These are phyloP conservation scores for Saussurea involucrata DNA, from an alignment of 129 eudicot genomes.

Conservation along the genomic window DNA sequence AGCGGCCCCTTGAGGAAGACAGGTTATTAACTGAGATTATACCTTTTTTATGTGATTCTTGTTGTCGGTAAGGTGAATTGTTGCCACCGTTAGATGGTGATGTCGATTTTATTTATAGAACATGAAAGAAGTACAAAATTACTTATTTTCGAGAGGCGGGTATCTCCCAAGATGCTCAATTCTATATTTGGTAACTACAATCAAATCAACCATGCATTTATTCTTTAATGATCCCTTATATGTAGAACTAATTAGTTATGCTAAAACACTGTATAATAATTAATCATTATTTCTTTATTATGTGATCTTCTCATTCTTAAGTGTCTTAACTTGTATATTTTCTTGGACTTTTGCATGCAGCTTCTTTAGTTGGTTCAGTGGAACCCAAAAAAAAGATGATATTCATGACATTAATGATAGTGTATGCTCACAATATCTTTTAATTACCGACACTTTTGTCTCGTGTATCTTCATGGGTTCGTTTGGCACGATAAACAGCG, in stretches of 20 bases:
- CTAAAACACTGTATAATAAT: not conserved
- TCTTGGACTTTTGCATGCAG: constrained; percentile 36
- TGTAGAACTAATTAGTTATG: not conserved
- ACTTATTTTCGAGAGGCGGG: not conserved
- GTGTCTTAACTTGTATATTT: constrained; percentile 7
- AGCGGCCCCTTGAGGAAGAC: constrained; percentile 76
- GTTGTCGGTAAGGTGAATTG: not conserved
- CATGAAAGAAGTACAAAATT: not conserved
- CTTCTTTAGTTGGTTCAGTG: constrained; percentile 89
- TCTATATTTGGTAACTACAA: not conserved
- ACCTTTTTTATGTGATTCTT: not conserved
- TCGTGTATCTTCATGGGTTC: not conserved
- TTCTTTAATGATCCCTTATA: no score
- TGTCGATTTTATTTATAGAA: not conserved
- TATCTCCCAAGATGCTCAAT: not conserved
- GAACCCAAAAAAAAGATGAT: constrained; percentile 51
- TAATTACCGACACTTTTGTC: not conserved
- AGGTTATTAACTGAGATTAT: constrained; percentile 36
- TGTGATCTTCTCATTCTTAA: not conserved
- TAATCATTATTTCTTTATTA: not conserved
- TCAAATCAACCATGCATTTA: not conserved
- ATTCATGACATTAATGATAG: constrained; percentile 55
- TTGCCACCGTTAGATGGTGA: not conserved
- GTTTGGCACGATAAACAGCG: not conserved
- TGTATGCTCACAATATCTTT: constrained; percentile 30